Evolutionary conservation across 1,139 yeast genomes (phyloP).

Genomic region (Pichia sp.): DNA sequence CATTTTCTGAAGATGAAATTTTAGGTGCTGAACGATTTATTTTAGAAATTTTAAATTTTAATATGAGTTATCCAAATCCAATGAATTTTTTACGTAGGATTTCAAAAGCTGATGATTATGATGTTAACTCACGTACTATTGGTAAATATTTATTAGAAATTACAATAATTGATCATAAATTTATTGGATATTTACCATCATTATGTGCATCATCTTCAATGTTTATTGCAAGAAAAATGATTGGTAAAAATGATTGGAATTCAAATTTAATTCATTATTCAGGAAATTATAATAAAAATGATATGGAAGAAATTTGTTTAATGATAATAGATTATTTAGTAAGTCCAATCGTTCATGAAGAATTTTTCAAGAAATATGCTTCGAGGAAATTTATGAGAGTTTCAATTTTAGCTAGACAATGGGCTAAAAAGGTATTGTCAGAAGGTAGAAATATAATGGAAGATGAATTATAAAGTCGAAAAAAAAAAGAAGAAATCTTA

Average conservation of each 20-base stretch:
- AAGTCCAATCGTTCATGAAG: conserved; percentile 86
- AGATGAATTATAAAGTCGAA: conserved; percentile 8
- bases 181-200: conserved; percentile 75
- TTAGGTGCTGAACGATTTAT: conserved; percentile 83
- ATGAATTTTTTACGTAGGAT: conserved; percentile 90
- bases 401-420: conserved; percentile 77
- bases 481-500: background rate
- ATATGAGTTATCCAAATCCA: conserved; percentile 86
- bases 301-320: conserved; percentile 65
- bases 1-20: conserved; percentile 78
- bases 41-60: conserved; percentile 67
- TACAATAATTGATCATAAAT: conserved; percentile 71
- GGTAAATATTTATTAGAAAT: conserved; percentile 87
- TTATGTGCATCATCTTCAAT: conserved; percentile 87
- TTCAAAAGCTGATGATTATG: conserved; percentile 93
- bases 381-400: conserved; percentile 89
- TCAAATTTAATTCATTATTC: conserved; percentile 83
- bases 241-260: conserved; percentile 71
- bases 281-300: conserved; percentile 80
- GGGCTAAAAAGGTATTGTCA: conserved; percentile 66
- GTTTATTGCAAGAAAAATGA: conserved; percentile 77
- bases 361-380: conserved; percentile 90
- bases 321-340: conserved; percentile 73
- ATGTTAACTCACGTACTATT: conserved; percentile 83
- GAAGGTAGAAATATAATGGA: conserved; percentile 35